Evolutionary conservation across 2,329 filamentous ascomycete genomes (phyloP), one percentile per base, ranked within the genome.

Genomic region (Sporothrix phasma): DNA sequence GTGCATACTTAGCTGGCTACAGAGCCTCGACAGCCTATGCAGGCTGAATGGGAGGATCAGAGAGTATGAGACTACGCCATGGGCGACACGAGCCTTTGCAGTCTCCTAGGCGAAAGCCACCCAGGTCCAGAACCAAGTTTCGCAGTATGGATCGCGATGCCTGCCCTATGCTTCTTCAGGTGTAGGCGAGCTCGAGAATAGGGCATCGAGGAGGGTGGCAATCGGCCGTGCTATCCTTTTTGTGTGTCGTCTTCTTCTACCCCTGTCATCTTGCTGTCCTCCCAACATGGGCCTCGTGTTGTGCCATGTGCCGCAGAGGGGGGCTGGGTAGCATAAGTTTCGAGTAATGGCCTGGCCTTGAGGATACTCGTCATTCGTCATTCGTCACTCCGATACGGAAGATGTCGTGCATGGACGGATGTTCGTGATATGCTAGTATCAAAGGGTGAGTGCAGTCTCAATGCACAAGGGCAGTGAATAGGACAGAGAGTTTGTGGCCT

Each of bases 1-100:
- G 43, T 24, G 29, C 43, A 45, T 49, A 49, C 43, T 15, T 61
- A 47, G 41, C 46, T 53, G 24, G 43, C n/a, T 31, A 49, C 59
- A 61, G 59, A 61, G 59, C 29, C 59, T 61, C 29, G 43, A 45
- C 22, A n/a, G n/a, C 39, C 24, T 34, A 54, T 31, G 34, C 37
- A 63, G 61, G 43, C 61, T 54, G 37, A 63, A 63, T 46, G n/a
- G 24, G 46, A 5, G 39, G 24, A 17, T 17, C 8, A 24, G 49
- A 46, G 15, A 53, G 26, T 4, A 15, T 19, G 37, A 6, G 19
- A 41, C 17, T 43, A 34, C 54, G n/a, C 22, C 15, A 13, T 43
- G n/a, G 17, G 41, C 2, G 31, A 37, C 10, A 24, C 34, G 31
- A 15, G 51, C 34, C 24, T 56, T 29, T 0, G 31, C 34, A 31